Percentiles rank a stretch among this genome's conserved stretches.
These are phyloP conservation scores for Xylariales sp. DNA, from an alignment of 2,329 filamentous ascomycete genomes.

Conservation along the genomic window DNA sequence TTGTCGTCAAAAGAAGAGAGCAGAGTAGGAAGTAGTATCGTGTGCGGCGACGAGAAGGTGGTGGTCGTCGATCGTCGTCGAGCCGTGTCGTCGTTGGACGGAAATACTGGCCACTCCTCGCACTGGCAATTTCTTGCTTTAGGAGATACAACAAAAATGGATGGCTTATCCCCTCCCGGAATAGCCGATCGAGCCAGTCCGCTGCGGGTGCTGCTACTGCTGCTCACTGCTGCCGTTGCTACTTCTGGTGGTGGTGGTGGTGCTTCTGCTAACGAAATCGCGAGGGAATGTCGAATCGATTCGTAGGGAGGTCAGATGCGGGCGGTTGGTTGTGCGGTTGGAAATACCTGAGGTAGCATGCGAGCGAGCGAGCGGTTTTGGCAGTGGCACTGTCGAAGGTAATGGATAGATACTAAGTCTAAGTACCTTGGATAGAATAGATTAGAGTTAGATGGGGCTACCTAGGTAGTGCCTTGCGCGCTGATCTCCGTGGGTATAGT, in stretches of 20 bases:
- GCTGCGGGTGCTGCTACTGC: conserved; percentile 11
- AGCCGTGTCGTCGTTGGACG: conserved; percentile 1
- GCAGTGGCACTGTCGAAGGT: background rate
- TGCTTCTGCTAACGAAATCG: conserved; percentile 17
- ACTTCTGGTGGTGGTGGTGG: background rate
- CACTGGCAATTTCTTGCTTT: conserved; percentile 13
- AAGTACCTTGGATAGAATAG: background rate
- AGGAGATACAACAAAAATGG: conserved; percentile 3
- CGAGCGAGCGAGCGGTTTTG: conserved; percentile 13
- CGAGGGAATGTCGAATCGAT: conserved; percentile 17
- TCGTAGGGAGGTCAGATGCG: conserved; percentile 7
- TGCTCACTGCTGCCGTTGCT: conserved; percentile 4
- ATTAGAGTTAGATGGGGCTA: conserved; percentile 32
- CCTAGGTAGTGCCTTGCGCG: conserved; percentile 27
- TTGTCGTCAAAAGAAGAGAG: conserved; percentile 37
- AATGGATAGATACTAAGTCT: conserved; percentile 14
- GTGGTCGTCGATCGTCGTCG: conserved; percentile 36
- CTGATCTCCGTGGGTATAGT: too few relatives aligned
- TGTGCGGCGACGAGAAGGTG: conserved; percentile 41
- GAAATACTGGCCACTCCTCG: background rate
- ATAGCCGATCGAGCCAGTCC: conserved; percentile 35
- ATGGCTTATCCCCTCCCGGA: conserved; percentile 36
- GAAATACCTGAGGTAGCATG: conserved; percentile 8
- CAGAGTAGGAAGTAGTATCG: conserved; percentile 12
- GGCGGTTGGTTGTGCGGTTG: conserved; percentile 9